Evolutionary conservation across 129 eudicot species (phyloP), one percentile per base, ranked within the genome.

Genomic region (Tagetes patula): DNA sequence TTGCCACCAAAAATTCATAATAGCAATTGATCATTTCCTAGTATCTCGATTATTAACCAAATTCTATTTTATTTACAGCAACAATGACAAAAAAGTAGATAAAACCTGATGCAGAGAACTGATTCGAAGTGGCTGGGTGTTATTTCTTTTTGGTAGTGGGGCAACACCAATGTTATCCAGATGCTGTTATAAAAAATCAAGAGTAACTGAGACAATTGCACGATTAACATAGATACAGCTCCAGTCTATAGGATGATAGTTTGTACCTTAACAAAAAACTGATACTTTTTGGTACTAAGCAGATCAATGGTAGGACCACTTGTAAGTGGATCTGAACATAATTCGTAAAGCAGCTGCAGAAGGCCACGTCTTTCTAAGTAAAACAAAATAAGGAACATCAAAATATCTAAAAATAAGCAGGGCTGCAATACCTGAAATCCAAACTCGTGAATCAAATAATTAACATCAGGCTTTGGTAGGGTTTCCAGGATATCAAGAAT

Each of bases 61-160:
- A 27, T 39, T 64, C 3, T 64, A 40, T 64, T 64, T 38, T 14
- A 37, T 52, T 53, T 53, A 53, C 11, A 54, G 65, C 75, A 70
- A 70, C 40, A 53, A 70, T 36, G 48, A 39, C 64, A 70, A 50
- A 27, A 39, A 62, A 38, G 52, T 41, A 48, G 34, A 61, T 9
- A 30, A 60, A 61, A 95, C 99, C 99, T 90, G 93, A 91, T 95
- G 99, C 62, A 91, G 87, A 36, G 97, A 86, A 89, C 99, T 90
- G 77, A 90, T 95, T n/a, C 99, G 97, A 74, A 86, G 86, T 71
- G 97, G 86, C 82, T 90, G 99, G 13, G 80, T 70, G 82, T 37
- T 75, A 76, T 80, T 94, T 81, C 99, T 86, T 81, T 80, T 88
- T 64, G 99, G 99, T 47, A 95, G 91, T 65, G 91, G 89, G 53